Conservation (phyloP, 441 rosid genomes). For the Jatropha multifida region DNA sequence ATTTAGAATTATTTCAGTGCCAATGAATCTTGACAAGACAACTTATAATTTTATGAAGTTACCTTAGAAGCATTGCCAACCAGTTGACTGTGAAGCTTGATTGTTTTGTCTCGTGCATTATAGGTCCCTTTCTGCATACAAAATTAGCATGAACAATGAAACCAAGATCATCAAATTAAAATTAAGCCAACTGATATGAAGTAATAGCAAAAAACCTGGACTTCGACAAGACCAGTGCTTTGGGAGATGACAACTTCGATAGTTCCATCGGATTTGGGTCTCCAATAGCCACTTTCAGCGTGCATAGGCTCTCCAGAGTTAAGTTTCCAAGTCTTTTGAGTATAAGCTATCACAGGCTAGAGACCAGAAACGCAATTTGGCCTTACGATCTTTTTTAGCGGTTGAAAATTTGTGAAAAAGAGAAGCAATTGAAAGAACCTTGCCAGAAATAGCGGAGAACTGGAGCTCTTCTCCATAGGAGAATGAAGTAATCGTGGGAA, state of each 20-base stretch:
- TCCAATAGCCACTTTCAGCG: slow-evolving; percentile 73
- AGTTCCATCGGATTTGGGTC: slow-evolving; percentile 67
- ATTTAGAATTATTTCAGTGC: no score
- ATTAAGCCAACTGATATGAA: neutral
- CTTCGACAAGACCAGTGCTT: slow-evolving; percentile 75
- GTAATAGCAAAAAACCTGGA: slow-evolving; percentile 41
- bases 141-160: neutral
- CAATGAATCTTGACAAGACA: neutral
- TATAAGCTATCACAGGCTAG: slow-evolving; percentile 66
- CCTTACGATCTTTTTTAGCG: neutral
- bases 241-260: slow-evolving; percentile 72
- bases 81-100: slow-evolving; percentile 59
- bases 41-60: neutral
- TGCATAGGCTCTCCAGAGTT: slow-evolving; percentile 75
- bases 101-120: slow-evolving; percentile 39
- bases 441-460: slow-evolving; percentile 56
- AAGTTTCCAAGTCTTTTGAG: slow-evolving; percentile 70
- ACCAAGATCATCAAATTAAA: neutral
- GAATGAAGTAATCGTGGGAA: slow-evolving; percentile 63
- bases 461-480: slow-evolving; percentile 67
- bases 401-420: neutral
- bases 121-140: slow-evolving; percentile 49
- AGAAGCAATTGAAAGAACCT: slow-evolving; percentile 29
- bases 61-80: slow-evolving; percentile 89
- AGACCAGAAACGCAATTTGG: neutral